A percentile compares a stretch with the other conserved stretches of the same genome.
phyloP scores from a whole-genome alignment of 164 flowering plant genomes.

The Stephania japonica region DNA sequence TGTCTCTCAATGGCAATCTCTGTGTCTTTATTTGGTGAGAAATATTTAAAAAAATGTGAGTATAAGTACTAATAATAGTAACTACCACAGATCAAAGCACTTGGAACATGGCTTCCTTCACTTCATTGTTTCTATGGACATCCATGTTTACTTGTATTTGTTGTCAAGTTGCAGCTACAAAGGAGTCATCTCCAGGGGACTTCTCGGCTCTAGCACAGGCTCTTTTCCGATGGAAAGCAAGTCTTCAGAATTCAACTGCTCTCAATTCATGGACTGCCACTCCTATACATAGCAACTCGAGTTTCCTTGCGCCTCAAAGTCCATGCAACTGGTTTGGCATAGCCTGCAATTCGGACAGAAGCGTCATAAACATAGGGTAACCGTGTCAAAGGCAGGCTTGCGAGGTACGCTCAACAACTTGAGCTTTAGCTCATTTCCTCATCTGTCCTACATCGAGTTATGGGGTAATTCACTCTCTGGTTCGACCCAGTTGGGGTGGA shows the following conservation, averaged over 20 bases:
- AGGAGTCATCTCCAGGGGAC: no score
- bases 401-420: conserved; percentile 1
- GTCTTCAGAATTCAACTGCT: background rate
- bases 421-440: background rate
- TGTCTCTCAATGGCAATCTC: no score
- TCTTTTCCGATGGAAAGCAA: conserved; percentile 1
- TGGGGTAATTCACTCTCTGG: background rate
- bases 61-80: no score
- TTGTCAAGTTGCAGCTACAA: no score
- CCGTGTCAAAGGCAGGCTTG: background rate
- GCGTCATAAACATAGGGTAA: background rate
- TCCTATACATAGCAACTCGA: no score
- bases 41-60: no score
- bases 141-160: no score
- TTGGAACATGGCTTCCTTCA: no score
- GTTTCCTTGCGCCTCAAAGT: background rate
- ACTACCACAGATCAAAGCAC: conserved; percentile 6
- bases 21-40: no score
- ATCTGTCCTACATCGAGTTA: background rate
- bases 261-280: background rate
- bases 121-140: no score
- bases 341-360: background rate
- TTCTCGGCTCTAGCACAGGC: background rate
- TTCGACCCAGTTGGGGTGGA: no score
- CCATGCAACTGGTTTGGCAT: conserved; percentile 3